phyloP scores from a whole-genome alignment of 129 eudicot genomes.

The Escallonia herrerae region DNA sequence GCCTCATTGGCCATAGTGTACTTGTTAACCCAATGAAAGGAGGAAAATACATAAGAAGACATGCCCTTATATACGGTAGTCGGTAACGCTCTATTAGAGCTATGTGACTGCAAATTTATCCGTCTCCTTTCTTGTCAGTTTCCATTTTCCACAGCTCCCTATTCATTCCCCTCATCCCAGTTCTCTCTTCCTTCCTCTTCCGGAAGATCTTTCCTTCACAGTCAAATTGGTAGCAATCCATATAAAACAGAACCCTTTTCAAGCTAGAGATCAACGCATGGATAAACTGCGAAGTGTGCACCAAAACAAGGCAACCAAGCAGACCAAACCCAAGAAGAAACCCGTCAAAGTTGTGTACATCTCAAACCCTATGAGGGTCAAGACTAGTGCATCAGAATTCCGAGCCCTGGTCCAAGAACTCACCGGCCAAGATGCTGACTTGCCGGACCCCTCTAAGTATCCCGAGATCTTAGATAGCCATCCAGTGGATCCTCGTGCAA shows the following conservation, averaged over 20 bases:
- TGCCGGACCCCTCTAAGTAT: conserved; percentile 4
- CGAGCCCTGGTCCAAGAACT: conserved; percentile 63
- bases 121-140: background rate
- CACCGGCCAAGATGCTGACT: conserved; percentile 49
- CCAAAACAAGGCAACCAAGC: conserved; percentile 21
- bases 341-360: conserved; percentile 70
- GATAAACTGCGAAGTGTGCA: conserved; percentile 25
- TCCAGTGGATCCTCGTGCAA: background rate
- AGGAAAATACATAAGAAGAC: too few species aligned
- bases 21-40: too few species aligned
- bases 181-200: background rate
- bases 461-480: background rate
- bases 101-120: background rate
- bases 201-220: background rate
- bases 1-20: too few species aligned
- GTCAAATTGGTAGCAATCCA: background rate
- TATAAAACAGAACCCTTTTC: too few species aligned
- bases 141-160: background rate
- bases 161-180: background rate
- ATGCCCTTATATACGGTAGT: too few species aligned
- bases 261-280: conserved; percentile 14
- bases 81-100: too few species aligned
- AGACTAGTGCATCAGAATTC: conserved; percentile 61
- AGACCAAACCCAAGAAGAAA: conserved; percentile 25
- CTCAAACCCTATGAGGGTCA: conserved; percentile 71